A percentile compares a stretch with the other conserved stretches of the same genome.
Evolutionary conservation across 2,329 filamentous ascomycete genomes (phyloP).

Genomic region (Paraphoma chrysanthemicola): DNA sequence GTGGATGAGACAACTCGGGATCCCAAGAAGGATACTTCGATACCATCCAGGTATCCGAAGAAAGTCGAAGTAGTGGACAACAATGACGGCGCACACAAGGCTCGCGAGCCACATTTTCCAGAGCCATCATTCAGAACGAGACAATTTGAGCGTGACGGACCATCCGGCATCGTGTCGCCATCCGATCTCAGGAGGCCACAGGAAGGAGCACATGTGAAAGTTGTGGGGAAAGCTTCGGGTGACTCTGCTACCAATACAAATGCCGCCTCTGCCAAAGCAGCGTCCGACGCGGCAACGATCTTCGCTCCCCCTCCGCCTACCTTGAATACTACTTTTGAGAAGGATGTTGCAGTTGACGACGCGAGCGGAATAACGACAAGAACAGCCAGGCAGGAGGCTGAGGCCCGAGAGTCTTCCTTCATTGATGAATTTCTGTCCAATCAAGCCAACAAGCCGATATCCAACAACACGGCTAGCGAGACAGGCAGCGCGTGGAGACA

Average conservation of each 20-base stretch:
- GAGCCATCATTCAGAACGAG: constrained; percentile 20
- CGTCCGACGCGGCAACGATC: background rate
- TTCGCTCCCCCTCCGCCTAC: background rate
- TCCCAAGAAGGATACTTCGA: background rate
- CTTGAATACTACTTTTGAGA: background rate
- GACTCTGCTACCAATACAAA: background rate
- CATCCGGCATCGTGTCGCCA: constrained; percentile 35
- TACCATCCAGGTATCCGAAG: constrained; percentile 15
- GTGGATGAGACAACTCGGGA: constrained; percentile 6
- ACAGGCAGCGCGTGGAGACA: constrained; percentile 28
- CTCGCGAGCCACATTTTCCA: constrained; percentile 16
- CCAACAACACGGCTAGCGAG: background rate
- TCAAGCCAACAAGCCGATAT: constrained; percentile 1
- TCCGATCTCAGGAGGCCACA: constrained; percentile 39
- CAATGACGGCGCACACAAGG: background rate
- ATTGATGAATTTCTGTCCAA: constrained; percentile 30
- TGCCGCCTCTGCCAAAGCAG: background rate
- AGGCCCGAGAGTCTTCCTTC: constrained; percentile 23
- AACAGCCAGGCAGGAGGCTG: constrained; percentile 6
- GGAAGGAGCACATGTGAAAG: constrained; percentile 17
- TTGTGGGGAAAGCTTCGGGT: constrained; percentile 1
- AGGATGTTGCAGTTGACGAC: background rate
- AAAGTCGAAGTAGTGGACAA: constrained; percentile 16
- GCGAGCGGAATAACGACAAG: background rate
- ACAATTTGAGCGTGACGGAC: constrained; percentile 22